Percentiles rank a stretch among this genome's conserved stretches.
phyloP scores from a whole-genome alignment of 2,329 filamentous ascomycete species.

The Diaporthe longicolla region DNA sequence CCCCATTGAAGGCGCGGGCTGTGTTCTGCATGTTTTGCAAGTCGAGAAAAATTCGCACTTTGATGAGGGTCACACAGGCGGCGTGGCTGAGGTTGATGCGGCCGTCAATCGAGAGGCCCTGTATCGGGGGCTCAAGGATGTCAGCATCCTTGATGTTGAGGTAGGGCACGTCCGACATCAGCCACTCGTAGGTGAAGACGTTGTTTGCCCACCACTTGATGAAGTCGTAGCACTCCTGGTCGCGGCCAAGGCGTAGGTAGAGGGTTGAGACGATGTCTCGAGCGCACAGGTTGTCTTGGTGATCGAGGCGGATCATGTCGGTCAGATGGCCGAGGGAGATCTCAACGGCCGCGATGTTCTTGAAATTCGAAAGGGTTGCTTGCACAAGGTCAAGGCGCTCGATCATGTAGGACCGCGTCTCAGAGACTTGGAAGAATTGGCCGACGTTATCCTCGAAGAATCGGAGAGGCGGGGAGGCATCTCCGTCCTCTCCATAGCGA shows the following conservation, averaged over 20 bases:
- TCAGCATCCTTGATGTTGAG: slow-evolving; percentile 57
- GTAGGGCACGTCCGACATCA: slow-evolving; percentile 44
- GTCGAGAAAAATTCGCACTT: background rate
- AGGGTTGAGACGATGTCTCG: slow-evolving; percentile 47
- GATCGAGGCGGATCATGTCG: slow-evolving; percentile 34
- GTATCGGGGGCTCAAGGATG: slow-evolving; percentile 53
- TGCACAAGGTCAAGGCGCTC: slow-evolving; percentile 48
- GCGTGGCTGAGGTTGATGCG: background rate
- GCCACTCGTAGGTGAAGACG: too few species aligned
- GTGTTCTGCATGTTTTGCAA: background rate
- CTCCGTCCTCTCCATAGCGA: slow-evolving; percentile 37
- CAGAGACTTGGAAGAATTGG: slow-evolving; percentile 51
- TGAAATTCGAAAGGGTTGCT: slow-evolving; percentile 47
- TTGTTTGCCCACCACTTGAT: slow-evolving; percentile 60
- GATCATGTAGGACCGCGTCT: slow-evolving; percentile 55
- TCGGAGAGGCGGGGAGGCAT: slow-evolving; percentile 17
- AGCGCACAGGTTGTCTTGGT: slow-evolving; percentile 43
- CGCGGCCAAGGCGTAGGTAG: slow-evolving; percentile 50
- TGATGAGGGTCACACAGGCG: background rate
- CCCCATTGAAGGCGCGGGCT: background rate
- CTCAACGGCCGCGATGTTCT: slow-evolving; percentile 50
- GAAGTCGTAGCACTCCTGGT: slow-evolving; percentile 60
- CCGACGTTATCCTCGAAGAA: slow-evolving; percentile 51
- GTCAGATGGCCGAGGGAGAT: slow-evolving; percentile 18
- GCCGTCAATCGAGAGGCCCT: background rate